Base-by-base conservation (phyloP, 331 rosid species). In the Rosa hybrid region DNA sequence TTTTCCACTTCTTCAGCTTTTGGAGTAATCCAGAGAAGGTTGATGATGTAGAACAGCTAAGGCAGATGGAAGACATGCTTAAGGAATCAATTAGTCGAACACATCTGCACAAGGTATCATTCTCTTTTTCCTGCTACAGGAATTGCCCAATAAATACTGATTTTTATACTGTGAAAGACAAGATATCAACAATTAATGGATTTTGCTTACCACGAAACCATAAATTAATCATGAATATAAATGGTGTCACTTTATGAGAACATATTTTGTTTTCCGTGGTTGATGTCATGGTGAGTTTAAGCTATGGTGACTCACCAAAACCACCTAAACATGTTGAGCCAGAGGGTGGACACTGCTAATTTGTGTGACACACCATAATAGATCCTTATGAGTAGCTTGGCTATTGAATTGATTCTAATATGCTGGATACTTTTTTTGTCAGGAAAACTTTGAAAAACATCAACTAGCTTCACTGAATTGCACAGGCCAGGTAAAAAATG, bases 11-110 rank as follows among this genome's bases (percentile, higher is more conserved):
- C 41, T 86, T 81, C 90, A 91, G 97, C 87, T 83, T 69, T 79
- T 92, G 96, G 96, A 86, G 76, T 78, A 89, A 91, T 72, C 72
- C 86, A 18, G 91, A 91, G 71, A 89, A 84, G 88, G 84, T 89
- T 82, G 59, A 87, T 34, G 78, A 82, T 83, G 75, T 88, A 16
- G 91, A 91, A 51, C 89, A 85, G 79, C 94, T 92, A 48, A 78
- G 71, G 70, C 96, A 89, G 86, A 91, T 91, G 92, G 96, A 92
- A 87, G 88, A 86, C 67, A 81, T 76, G 5, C 83, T 92, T 53
- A 82, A 84, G 81, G 89, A 92, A 79, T 92, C 96, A 74, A 81
- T 92, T 72, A 83, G 86, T 63, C 85, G 72, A 72, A 74, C 89
- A 51, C 71, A 71, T 71, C 65, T 81, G 54, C 89, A 83, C 21